Evolutionary conservation across 2,329 filamentous ascomycete species (phyloP).

Genomic region (Fusarium solani-melongenae): DNA sequence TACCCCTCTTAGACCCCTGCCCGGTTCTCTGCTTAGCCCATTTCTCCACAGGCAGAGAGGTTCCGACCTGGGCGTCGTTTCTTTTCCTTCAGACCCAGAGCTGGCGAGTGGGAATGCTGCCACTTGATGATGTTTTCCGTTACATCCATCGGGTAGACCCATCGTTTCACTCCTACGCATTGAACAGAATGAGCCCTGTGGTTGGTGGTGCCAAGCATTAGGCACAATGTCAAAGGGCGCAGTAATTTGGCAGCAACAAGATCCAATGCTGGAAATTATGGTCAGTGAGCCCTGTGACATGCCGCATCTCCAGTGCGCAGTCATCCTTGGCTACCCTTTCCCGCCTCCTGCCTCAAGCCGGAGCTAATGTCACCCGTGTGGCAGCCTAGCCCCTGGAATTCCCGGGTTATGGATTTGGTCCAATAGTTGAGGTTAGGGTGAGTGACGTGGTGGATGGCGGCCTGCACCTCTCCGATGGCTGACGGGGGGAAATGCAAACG

Average conservation of each 20-base stretch:
- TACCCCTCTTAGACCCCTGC: neutral
- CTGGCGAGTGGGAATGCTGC: neutral
- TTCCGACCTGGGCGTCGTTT: neutral
- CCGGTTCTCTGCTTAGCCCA: neutral
- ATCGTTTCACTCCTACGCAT: neutral
- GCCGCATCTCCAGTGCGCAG: neutral
- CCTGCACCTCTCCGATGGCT: neutral
- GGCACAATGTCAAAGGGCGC: neutral
- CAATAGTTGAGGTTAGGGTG: neutral
- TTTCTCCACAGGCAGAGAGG: neutral
- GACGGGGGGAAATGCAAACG: neutral
- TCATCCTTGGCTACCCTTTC: neutral
- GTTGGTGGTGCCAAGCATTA: neutral
- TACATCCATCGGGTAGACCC: neutral
- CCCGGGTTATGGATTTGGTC: neutral
- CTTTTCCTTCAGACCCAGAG: neutral
- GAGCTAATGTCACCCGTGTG: neutral
- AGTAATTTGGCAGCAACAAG: neutral
- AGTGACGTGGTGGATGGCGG: neutral
- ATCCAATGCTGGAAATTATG: neutral
- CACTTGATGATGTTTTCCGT: neutral
- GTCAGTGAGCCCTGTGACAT: neutral
- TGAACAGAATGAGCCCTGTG: neutral
- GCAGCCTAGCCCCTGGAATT: neutral
- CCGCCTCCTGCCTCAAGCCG: neutral